These are phyloP conservation scores for Fagopyrum homotropicum DNA, from an alignment of 148 eudicot species.

Conservation along the genomic window DNA sequence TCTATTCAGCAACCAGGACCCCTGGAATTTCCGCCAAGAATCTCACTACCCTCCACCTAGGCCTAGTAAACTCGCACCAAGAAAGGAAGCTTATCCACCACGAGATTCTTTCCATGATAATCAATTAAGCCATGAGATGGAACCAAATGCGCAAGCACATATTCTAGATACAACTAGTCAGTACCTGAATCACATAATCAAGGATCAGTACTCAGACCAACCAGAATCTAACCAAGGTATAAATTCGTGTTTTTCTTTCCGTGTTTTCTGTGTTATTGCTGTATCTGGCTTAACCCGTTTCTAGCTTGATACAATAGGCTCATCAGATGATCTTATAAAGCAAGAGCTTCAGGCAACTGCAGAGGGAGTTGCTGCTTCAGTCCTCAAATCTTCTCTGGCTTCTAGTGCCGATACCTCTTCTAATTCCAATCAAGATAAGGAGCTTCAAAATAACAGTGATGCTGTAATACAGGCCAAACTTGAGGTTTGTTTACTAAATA, in stretches of 20 bases:
- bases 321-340: slow-evolving; percentile 70
- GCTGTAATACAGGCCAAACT: slow-evolving; percentile 38
- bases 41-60: slow-evolving; percentile 66
- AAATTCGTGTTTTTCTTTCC: background rate
- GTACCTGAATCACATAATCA: slow-evolving; percentile 19
- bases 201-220: slow-evolving; percentile 35
- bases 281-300: background rate
- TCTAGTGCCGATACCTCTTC: slow-evolving; percentile 42
- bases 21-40: slow-evolving; percentile 58
- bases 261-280: background rate
- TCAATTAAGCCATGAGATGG: slow-evolving; percentile 31
- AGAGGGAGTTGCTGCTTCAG: slow-evolving; percentile 96
- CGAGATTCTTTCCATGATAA: slow-evolving; percentile 35
- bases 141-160: slow-evolving; percentile 26
- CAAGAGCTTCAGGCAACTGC: slow-evolving; percentile 94
- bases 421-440: slow-evolving; percentile 29
- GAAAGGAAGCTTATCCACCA: slow-evolving; percentile 36
- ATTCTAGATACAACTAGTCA: slow-evolving; percentile 32
- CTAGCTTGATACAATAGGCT: slow-evolving; percentile 32
- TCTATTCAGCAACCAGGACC: slow-evolving; percentile 73
- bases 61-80: slow-evolving; percentile 46
- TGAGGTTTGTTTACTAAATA: slow-evolving; percentile 40
- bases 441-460: slow-evolving; percentile 36
- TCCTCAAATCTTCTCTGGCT: slow-evolving; percentile 55
- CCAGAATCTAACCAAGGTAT: slow-evolving; percentile 42